phyloP scores from a whole-genome alignment of 2,329 filamentous ascomycete genomes.

The Pleoardoris graminearum region DNA sequence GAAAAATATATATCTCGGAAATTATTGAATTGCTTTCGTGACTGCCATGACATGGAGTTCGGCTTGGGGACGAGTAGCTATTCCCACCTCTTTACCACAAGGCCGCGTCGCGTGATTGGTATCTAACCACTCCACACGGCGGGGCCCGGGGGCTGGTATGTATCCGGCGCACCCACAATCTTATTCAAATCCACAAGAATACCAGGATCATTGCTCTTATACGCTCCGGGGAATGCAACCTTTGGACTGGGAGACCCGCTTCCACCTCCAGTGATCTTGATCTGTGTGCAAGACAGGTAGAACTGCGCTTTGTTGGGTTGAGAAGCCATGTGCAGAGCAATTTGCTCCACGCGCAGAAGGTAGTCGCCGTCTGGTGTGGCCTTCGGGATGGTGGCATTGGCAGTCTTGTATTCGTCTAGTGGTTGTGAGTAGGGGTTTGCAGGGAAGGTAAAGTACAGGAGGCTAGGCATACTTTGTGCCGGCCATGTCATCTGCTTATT shows the following conservation, averaged over 20 bases:
- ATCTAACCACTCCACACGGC: slow-evolving; percentile 29
- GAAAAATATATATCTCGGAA: too few relatives aligned
- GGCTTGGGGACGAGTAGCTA: too few relatives aligned
- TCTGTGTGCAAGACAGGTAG: slow-evolving; percentile 48
- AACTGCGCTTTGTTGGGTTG: slow-evolving; percentile 41
- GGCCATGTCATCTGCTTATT: slow-evolving; percentile 38
- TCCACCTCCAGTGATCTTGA: slow-evolving; percentile 49
- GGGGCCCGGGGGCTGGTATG: slow-evolving; percentile 30
- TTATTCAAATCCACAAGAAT: slow-evolving; percentile 29
- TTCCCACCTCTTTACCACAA: too few relatives aligned
- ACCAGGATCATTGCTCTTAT: slow-evolving; percentile 31
- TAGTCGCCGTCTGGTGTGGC: slow-evolving; percentile 46
- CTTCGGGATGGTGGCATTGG: slow-evolving; percentile 42
- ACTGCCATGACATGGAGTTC: too few relatives aligned
- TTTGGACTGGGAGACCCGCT: slow-evolving; percentile 42
- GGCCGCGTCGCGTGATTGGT: too few relatives aligned
- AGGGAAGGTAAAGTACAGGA: background rate
- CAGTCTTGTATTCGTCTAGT: slow-evolving; percentile 34
- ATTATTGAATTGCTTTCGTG: too few relatives aligned
- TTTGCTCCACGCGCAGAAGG: slow-evolving; percentile 45
- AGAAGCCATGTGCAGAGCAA: slow-evolving; percentile 43
- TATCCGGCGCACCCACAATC: slow-evolving; percentile 19
- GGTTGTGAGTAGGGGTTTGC: background rate
- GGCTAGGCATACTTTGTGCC: slow-evolving; percentile 28
- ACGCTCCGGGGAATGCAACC: slow-evolving; percentile 28